Evolutionary conservation across 192 early-diverging fungal species (phyloP), one percentile per base, ranked within the genome.

Genomic region (Thamnidium elegans): DNA sequence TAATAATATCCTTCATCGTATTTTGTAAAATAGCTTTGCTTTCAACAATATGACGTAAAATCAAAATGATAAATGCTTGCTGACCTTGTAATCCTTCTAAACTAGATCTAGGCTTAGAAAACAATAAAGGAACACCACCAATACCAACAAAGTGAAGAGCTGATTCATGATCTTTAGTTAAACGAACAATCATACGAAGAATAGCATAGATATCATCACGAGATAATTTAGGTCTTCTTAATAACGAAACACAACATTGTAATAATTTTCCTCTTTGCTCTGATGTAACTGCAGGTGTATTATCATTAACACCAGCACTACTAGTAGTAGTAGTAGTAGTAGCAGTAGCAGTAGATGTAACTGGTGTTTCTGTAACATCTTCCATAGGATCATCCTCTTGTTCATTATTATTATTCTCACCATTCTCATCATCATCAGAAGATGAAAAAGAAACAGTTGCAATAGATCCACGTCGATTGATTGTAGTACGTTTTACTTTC

Each of bases 11-110:
- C 60, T 90, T 88, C 85, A 98, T 91, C 6, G 82, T 73, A 44
- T 69, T 62, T 62, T 78, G 74, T 55, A 96, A 70, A 1, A 90
- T 79, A 2, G 70, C 70, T 15, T 73, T 61, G 62, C 87, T 82
- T 71, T 98, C 96, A 62, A 96, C 81, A 13, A 91, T 83, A 67
- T 98, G 93, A 3, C 94, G 85, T 55, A 98, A 65, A n/a, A 98
- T 91, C 67, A 96, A 90, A 17, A 90, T 75, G 9, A 90, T 81
- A 48, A 96, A 82, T 39, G 86, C 83, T 46, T 88, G 89, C 58
- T 94, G 91, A 14, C 91, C 86, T 50, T 87, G 81, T 68, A 94
- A 89, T 31, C 81, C 82, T 54, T 84, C 86, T 10, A 87, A 71
- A 21, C 84, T 75, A 17, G 81, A 75, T 64, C 80, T 85, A 34